phyloP scores from a whole-genome alignment of 1,284 basidiomycete genomes.

The Takashimella tepidaria region DNA sequence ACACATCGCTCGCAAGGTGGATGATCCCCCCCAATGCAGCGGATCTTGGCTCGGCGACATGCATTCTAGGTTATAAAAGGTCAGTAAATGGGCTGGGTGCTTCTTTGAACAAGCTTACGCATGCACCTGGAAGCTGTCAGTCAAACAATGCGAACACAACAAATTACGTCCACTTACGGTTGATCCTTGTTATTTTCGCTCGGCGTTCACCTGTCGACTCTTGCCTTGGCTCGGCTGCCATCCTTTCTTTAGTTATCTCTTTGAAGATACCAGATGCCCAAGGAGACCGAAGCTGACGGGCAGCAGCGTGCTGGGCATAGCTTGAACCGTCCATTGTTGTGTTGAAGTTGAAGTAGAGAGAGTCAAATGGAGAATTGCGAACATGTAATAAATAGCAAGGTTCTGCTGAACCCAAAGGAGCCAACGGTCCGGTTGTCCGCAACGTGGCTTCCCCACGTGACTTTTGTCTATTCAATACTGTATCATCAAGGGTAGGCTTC shows the following conservation, averaged over 20 bases:
- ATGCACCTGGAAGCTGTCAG: too few species aligned
- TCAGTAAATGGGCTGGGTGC: too few species aligned
- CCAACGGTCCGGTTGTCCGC: too few species aligned
- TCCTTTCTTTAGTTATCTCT: background rate
- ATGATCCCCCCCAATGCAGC: constrained; percentile 65
- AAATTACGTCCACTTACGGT: too few species aligned
- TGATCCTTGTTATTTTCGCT: background rate
- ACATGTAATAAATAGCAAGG: too few species aligned
- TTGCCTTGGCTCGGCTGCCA: background rate
- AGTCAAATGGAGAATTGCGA: too few species aligned
- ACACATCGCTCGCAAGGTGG: constrained; percentile 83
- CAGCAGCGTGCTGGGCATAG: background rate
- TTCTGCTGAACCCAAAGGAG: too few species aligned
- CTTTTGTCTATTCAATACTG: too few species aligned
- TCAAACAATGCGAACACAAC: too few species aligned
- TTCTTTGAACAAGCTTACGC: background rate
- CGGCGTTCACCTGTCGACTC: background rate
- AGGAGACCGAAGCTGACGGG: background rate
- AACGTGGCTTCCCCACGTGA: too few species aligned
- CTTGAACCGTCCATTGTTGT: background rate
- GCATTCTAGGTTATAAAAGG: constrained; percentile 35
- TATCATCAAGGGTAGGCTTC: too few species aligned
- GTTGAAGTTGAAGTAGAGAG: too few species aligned
- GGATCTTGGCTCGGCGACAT: constrained; percentile 54
- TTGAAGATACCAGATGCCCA: background rate